phyloP scores from a whole-genome alignment of 1,284 basidiomycete genomes.

The Trametes polyzona region DNA sequence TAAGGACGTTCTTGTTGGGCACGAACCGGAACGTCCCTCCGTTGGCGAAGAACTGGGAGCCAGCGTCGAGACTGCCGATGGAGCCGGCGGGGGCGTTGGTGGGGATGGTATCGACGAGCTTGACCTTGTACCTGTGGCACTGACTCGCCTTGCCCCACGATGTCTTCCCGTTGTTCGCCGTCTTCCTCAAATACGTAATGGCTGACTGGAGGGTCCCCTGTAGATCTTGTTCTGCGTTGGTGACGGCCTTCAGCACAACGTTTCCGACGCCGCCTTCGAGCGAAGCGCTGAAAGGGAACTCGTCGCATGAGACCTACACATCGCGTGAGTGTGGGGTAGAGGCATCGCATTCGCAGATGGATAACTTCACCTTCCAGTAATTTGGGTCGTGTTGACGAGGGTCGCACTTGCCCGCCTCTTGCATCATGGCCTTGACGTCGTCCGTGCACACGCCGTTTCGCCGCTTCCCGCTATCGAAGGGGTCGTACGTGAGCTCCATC shows the following conservation, averaged over 20 bases:
- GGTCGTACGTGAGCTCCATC: conserved; percentile 14
- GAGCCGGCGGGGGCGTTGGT: background rate
- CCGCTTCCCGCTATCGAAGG: background rate
- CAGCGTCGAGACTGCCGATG: conserved; percentile 8
- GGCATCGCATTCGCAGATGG: too few relatives aligned
- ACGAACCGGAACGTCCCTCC: background rate
- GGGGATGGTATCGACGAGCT: background rate
- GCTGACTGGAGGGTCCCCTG: conserved; percentile 5
- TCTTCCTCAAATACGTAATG: conserved; percentile 4
- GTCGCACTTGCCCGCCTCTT: conserved; percentile 3
- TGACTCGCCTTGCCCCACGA: background rate
- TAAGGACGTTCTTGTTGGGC: background rate
- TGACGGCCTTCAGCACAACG: background rate
- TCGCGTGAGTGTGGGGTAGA: background rate
- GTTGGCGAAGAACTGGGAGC: conserved; percentile 5
- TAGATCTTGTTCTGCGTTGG: conserved; percentile 4
- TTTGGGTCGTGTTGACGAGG: conserved; percentile 3
- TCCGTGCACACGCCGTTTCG: background rate
- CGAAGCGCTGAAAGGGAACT: conserved; percentile 11
- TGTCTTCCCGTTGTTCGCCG: background rate
- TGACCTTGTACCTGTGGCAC: conserved; percentile 9
- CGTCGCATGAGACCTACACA: conserved; percentile 11
- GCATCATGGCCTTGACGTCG: background rate
- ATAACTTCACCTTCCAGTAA: conserved; percentile 4
- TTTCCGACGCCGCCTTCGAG: conserved; percentile 11